Base-by-base conservation (phyloP, 225 moss, liverwort and hornwort genomes). In the Pseudoscleropodium purum region DNA sequence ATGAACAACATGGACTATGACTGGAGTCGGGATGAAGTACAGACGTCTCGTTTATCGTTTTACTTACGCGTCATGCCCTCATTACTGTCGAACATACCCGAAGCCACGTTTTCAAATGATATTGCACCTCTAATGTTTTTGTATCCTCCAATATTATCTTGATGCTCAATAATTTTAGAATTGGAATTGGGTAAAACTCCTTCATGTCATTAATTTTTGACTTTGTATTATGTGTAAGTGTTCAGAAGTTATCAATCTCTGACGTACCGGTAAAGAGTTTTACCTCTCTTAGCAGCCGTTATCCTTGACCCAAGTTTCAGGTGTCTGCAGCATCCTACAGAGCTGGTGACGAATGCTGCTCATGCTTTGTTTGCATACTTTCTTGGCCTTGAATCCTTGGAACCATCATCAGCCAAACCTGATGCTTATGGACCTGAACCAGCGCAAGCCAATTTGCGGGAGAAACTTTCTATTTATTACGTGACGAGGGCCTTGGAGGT, bases 341-440 rank as follows among this genome's bases (percentile, higher is more conserved):
- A 94, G 72, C 77, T 93, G 57, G 95, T 97, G 90, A 90, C 92
- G 59, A 96, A 94, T 90, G 95, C 99, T 39, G 86, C 96, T 75
- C 99, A 99, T 94, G 92, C 95, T 77, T 91, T 99, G 77, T 99
- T 99, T 92, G 96, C 94, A 91, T 91, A 92, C 83, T 99, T 96
- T 86, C 91, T 99, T 91, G 86, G 90, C 56, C 90, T 92, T 69
- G 92, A 89, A 89, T 72, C 81, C 83, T 76, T 89, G 70, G 81
- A 89, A 76, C 37, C 89, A 67, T 73, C 85, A 88, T 76, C 87
- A 70, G 79, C 34, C 82, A 90, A 68, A 86, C 36, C 70, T 86
- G 84, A 90, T 90, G 30, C 88, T 69, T 82, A 84, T 75, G 88
- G 69, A 29, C 90, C 36, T 70, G 90, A 93, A 88, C 76, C 72